phyloP scores from a whole-genome alignment of 495 filamentous ascomycete species.

The Chaetomium cochliodes region DNA sequence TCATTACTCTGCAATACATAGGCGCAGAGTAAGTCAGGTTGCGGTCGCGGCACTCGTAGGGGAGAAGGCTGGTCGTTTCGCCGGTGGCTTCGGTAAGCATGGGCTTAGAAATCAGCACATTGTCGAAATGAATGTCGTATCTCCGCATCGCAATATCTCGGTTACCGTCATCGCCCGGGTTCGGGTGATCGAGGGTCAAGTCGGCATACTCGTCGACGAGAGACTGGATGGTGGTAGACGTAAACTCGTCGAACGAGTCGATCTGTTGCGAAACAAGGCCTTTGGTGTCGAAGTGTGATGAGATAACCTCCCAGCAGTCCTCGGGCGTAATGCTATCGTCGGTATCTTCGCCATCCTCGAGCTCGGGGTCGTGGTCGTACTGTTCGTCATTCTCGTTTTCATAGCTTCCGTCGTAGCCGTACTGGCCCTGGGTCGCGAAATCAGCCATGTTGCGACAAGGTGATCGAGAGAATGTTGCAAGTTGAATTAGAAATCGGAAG shows the following conservation, averaged over 20 bases:
- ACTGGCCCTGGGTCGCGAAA: conserved; percentile 29
- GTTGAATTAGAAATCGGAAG: neutral
- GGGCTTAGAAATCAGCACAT: conserved; percentile 76
- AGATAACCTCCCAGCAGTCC: conserved; percentile 97
- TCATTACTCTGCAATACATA: conserved; percentile 79
- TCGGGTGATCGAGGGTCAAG: conserved; percentile 84
- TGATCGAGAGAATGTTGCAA: neutral
- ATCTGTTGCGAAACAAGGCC: conserved; percentile 96
- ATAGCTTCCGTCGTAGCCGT: conserved; percentile 36
- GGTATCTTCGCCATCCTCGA: conserved; percentile 69
- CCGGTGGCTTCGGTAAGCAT: conserved; percentile 91
- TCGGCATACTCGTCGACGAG: conserved; percentile 84
- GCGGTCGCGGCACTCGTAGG: conserved; percentile 88
- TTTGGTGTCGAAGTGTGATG: conserved; percentile 91
- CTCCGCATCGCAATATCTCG: conserved; percentile 77
- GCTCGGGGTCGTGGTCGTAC: conserved; percentile 56
- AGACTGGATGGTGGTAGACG: conserved; percentile 85
- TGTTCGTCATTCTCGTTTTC: conserved; percentile 48
- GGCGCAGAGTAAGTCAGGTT: conserved; percentile 94
- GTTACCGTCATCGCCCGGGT: conserved; percentile 65
- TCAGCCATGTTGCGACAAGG: conserved; percentile 28
- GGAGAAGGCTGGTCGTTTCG: conserved; percentile 72
- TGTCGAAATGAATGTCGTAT: conserved; percentile 91
- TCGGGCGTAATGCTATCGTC: conserved; percentile 90
- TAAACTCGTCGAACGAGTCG: conserved; percentile 97